Evolutionary conservation across 179 eudicot genomes (phyloP).

Genomic region (Silene noctiflora): DNA sequence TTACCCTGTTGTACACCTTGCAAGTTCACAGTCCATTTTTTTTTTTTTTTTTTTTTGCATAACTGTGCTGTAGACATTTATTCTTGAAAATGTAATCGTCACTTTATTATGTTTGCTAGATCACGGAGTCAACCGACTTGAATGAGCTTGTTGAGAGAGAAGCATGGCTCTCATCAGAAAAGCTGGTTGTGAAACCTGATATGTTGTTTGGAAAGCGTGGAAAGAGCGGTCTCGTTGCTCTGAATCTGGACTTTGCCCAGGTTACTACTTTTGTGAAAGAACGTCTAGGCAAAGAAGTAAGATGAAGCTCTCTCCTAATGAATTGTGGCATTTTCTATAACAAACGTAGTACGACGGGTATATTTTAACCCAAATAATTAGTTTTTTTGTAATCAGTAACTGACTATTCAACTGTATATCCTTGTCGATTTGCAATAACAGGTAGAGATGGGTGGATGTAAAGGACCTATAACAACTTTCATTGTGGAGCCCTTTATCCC

Average conservation of each 20-base stretch:
- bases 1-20: no score
- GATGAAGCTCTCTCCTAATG: background rate
- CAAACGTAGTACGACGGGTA: background rate
- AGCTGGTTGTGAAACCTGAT: slow-evolving; percentile 84
- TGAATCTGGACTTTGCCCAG: slow-evolving; percentile 74
- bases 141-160: slow-evolving; percentile 58
- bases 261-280: slow-evolving; percentile 82
- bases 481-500: slow-evolving; percentile 88
- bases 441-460: slow-evolving; percentile 94
- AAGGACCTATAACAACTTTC: slow-evolving; percentile 87
- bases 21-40: no score
- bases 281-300: slow-evolving; percentile 78
- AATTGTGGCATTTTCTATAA: background rate
- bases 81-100: background rate
- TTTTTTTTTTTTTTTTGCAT: no score
- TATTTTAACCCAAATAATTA: background rate
- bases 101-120: slow-evolving; percentile 34
- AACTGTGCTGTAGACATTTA: no score
- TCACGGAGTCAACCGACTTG: slow-evolving; percentile 68
- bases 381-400: background rate
- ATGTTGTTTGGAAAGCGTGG: slow-evolving; percentile 97
- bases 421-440: slow-evolving; percentile 19
- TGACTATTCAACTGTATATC: background rate
- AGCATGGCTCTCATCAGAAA: slow-evolving; percentile 81
- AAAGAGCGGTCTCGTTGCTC: slow-evolving; percentile 82